Evolutionary conservation across 164 flowering plant species (phyloP), one percentile per base, ranked within the genome.

Genomic region (Aristolochia fimbriata): DNA sequence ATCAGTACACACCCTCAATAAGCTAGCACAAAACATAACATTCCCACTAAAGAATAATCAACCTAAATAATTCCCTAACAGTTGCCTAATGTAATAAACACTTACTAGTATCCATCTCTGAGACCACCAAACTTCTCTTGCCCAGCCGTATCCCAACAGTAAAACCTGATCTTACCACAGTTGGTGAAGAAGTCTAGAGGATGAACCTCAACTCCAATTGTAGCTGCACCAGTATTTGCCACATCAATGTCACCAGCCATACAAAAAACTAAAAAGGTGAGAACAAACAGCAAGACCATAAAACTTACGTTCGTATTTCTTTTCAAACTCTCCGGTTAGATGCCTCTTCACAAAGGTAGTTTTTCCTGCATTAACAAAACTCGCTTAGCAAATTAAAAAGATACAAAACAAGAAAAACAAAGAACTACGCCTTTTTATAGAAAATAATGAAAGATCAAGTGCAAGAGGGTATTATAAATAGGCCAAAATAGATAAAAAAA

Each of bases 121-220:
- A 83, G 78, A 63, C 85, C 88, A 55, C 88, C 88, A 51, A 81
- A 81, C 51, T 79, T 81, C 75, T 83, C 85, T 60, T 83, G 88
- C 2, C 88, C 88, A 53, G 88, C 88, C 17, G 88, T 83, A 69
- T 83, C 88, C 88, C 88, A 83, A 64, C 88, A 83, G 66, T 83
- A 79, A 60, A 81, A 81, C 17, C 88, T 69, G 57, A 83, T 79
- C 54, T 74, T 74, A 1, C 88, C 88, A 50, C 85, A 77, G 56
- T 83, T 83, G 0, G 88, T 83, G 62, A 65, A 74, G 78, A 83
- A 83, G 61, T 83, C 88, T 65, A 83, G 64, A 0, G 88, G 88
- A 69, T 83, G 85, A 65, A 83, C 83, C 63, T 83, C 88, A 22
- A 83, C 88, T 59, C 88, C 88, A 63, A 83, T 83, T 0, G 88